Evolutionary conservation across 441 rosid genomes (phyloP), one percentile per base, ranked within the genome.

Genomic region (Bruguiera hainesii): DNA sequence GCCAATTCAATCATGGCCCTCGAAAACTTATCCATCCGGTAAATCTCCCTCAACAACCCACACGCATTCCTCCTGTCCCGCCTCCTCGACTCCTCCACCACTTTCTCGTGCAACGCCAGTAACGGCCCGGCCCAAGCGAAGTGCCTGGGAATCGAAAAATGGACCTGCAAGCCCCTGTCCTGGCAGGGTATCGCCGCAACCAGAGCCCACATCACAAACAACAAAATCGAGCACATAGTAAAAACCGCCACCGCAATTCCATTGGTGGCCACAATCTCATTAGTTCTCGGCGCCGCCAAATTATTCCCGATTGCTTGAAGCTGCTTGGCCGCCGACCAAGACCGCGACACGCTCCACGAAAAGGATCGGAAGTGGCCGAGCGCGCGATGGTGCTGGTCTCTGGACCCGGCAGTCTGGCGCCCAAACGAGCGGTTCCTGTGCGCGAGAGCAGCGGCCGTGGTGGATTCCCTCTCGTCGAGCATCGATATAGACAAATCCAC

Each of bases 121-220:
- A 93, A 26, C 0, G 89, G 71, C 7, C 83, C 85, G 7, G 87
- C 89, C 98, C 97, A 93, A 0, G 65, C 23, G 52, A 74, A 82
- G 65, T 82, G 87, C 80, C 88, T 83, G 1, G 97, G 91, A 49
- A 88, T 74, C 9, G 83, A 78, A 60, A 91, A 88, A 75, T 88
- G 90, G 11, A 88, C 84, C 71, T 91, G 96, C 76, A 94, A 61
- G 8, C 97, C 96, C 48, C 97, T 83, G 62, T 93, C 96, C 73
- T 94, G 96, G 71, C 96, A 94, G 1, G 96, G 97, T 57, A 94
- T 91, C 1, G 97, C 96, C 0, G 96, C 97, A 60, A 89, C 97
- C 11, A 94, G 80, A 6, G 83, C 89, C 97, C 96, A 93, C 96
- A 87, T 87, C 11, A 83, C 91, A 62, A 91, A 88, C 80, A 87